Conservation (phyloP, 2,329 filamentous ascomycete species). For the Trichothecium roseum region DNA sequence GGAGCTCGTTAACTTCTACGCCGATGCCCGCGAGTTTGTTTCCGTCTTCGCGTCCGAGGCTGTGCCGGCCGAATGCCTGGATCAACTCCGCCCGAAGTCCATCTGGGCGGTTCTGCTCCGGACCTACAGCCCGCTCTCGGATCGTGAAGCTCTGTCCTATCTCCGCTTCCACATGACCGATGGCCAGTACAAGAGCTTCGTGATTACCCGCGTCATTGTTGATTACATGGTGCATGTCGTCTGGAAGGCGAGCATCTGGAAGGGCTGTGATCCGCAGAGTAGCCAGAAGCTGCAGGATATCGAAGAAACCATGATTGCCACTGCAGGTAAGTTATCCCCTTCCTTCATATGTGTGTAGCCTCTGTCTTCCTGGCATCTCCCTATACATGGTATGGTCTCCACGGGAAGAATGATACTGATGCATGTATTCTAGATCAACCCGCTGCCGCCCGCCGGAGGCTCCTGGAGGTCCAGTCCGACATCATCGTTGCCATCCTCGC, state of each 20-base stretch:
- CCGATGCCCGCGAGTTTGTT: constrained; percentile 23
- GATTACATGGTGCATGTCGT: constrained; percentile 31
- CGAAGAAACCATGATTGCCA: constrained; percentile 19
- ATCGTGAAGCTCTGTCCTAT: constrained; percentile 27
- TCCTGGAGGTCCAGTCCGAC: constrained; percentile 25
- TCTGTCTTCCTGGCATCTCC: not conserved
- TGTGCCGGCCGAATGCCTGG: constrained; percentile 13
- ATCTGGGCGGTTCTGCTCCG: constrained; percentile 26
- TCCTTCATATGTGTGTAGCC: constrained; percentile 16
- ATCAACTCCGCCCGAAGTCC: constrained; percentile 16
- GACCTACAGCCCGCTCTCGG: constrained; percentile 25
- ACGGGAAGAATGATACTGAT: no score
- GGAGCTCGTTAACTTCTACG: constrained; percentile 25
- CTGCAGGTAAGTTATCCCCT: not conserved
- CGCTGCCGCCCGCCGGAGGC: constrained; percentile 24
- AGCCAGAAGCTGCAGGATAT: constrained; percentile 23
- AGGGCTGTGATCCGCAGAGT: constrained; percentile 23
- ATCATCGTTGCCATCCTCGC: constrained; percentile 27
- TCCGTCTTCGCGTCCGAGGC: constrained; percentile 21
- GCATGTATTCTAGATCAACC: constrained; percentile 19
- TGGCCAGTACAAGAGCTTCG: constrained; percentile 27
- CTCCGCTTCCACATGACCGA: constrained; percentile 29
- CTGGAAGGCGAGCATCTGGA: constrained; percentile 28
- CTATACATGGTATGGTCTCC: not conserved
- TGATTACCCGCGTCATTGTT: constrained; percentile 30